A percentile compares a stretch with the other conserved stretches of the same genome.
These are phyloP conservation scores for Nigrospora sphaerica DNA, from an alignment of 2,329 filamentous ascomycete species.

Conservation along the genomic window DNA sequence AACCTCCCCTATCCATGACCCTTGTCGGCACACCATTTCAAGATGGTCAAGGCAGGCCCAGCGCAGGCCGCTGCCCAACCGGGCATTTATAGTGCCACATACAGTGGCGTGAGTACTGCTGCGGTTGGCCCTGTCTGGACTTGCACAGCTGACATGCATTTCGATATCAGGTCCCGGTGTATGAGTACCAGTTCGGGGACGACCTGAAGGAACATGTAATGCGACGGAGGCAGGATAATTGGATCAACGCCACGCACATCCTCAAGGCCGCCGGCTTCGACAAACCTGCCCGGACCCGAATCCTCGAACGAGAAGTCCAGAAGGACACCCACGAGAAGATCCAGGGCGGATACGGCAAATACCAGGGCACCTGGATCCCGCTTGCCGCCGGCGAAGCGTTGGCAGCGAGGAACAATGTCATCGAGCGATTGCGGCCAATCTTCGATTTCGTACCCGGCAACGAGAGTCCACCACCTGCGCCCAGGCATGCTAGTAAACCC, in stretches of 20 bases:
- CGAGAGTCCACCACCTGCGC: constrained; percentile 84
- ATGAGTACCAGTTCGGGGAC: constrained; percentile 79
- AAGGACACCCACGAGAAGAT: constrained; percentile 97
- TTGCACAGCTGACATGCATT: constrained; percentile 1
- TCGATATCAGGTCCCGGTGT: constrained; percentile 72
- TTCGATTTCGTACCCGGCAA: constrained; percentile 85
- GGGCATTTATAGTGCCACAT: constrained; percentile 61
- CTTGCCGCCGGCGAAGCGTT: constrained; percentile 73
- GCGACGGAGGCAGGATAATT: constrained; percentile 86
- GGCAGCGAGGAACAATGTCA: constrained; percentile 79
- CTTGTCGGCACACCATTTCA: not conserved
- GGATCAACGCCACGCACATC: constrained; percentile 99
- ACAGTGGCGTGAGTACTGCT: constrained; percentile 53
- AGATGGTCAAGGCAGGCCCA: constrained; percentile 39
- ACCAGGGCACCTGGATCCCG: constrained; percentile 97
- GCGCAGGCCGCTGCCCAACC: constrained; percentile 20
- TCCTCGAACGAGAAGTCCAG: constrained; percentile 93
- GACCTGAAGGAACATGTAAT: constrained; percentile 86
- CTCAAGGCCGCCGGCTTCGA: constrained; percentile 95
- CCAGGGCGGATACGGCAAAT: constrained; percentile 97
- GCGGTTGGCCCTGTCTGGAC: not conserved
- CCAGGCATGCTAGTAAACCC: constrained; percentile 84
- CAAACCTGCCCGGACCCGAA: constrained; percentile 90
- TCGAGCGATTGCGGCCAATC: constrained; percentile 76
- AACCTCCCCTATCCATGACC: too few species aligned